Evolutionary conservation across 441 rosid genomes (phyloP).

Genomic region (Erodium trifolium): DNA sequence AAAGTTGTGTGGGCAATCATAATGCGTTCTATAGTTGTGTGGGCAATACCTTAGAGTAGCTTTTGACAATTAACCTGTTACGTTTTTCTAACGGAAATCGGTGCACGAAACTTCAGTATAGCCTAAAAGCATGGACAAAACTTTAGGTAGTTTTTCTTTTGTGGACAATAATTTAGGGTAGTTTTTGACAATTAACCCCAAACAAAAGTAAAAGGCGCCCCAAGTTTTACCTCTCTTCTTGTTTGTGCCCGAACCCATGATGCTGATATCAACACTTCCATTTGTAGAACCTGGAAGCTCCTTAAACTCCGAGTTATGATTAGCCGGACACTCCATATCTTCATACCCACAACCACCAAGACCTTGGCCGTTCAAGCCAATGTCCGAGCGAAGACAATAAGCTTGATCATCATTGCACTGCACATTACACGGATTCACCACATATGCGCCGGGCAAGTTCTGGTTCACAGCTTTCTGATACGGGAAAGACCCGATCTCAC

Average conservation of each 20-base stretch:
- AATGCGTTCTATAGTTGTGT: too few relatives aligned
- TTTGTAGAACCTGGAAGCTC: constrained; percentile 31
- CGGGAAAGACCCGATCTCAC: constrained; percentile 93
- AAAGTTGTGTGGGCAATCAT: too few relatives aligned
- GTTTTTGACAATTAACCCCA: too few relatives aligned
- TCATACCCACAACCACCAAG: constrained; percentile 58
- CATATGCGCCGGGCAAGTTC: constrained; percentile 35
- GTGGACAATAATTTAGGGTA: too few relatives aligned
- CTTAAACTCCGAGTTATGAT: constrained; percentile 35
- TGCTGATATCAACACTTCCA: constrained; percentile 28
- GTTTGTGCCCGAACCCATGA: constrained; percentile 33
- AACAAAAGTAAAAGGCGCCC: neutral
- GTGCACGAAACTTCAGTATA: too few relatives aligned
- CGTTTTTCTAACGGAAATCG: too few relatives aligned
- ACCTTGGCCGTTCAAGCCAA: constrained; percentile 36
- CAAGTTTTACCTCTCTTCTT: constrained; percentile 63
- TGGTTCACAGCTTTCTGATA: constrained; percentile 57
- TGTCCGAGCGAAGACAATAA: constrained; percentile 37
- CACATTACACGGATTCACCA: constrained; percentile 76
- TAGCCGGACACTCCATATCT: constrained; percentile 42
- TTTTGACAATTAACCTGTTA: too few relatives aligned
- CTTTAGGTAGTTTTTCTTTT: too few relatives aligned
- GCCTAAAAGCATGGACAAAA: too few relatives aligned
- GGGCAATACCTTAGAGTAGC: too few relatives aligned
- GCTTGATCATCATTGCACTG: constrained; percentile 52